Base-by-base conservation (phyloP, 208 protist species). In the Leishmania tropica region DNA sequence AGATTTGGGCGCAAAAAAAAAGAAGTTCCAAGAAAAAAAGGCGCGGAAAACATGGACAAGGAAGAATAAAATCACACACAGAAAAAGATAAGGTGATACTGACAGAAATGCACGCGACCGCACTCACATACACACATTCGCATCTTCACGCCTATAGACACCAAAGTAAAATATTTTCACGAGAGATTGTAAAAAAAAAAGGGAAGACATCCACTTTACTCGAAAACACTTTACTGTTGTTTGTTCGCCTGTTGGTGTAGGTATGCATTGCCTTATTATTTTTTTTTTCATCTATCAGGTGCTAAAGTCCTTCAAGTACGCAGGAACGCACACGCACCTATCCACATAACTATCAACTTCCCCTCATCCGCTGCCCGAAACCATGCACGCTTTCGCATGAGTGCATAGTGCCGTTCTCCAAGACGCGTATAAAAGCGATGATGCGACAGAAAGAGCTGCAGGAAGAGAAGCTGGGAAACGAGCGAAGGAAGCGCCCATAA, bases 1-100 rank as follows among this genome's bases (percentile, higher is more conserved):
- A 60, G 35, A 45, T 51, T 47, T 68, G n/a, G 13, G 60, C 35
- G 68, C 71, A 53, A 73, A 24, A 64, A 74, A 75, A 78, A 67
- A 65, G 48, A 68, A 72, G 72, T 7, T 58, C 17, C 37, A 72
- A 81, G 47, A 79, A 65, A 83, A 77, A 53, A 48, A 78, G 70
- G 70, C 19, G 70, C 31, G 45, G 71, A 4, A 4, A 62, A 31
- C 51, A 76, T 31, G 5, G 35, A 62, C 51, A 76, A 42, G 1
- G 35, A 58, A 15, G 17, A 64, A 47, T n/a, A 64, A 60, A 24
- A 6, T 6, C 47, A 17, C 73, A 62, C 51, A 10, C 51, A 62
- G 31, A 17, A 42, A 42, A 40, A 62, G 24, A 56, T 17, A 47
- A 53, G 45, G 45, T 53, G 73, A 28, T 62, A 51, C 35, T 62